phyloP scores from a whole-genome alignment of 129 eudicot species.

The Centella asiatica region DNA sequence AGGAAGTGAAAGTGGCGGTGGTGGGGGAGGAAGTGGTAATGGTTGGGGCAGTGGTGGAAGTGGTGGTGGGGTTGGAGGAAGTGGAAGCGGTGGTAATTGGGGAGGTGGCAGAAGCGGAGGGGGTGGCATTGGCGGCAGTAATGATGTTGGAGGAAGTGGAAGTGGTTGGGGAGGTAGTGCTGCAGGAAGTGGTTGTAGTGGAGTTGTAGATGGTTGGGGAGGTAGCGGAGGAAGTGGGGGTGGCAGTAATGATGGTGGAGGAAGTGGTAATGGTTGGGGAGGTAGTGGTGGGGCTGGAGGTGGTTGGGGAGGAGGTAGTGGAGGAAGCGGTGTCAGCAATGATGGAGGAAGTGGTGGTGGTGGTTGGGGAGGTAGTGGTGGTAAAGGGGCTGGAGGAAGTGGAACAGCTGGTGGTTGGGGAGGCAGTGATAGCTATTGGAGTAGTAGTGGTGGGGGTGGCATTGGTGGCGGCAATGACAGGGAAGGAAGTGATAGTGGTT shows the following conservation, averaged over 20 bases:
- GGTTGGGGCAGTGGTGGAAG: conserved; percentile 27
- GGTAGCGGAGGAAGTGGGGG: conserved; percentile 37
- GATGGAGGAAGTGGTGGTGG: conserved; percentile 12
- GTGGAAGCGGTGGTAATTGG: conserved; percentile 39
- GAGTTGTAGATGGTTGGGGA: neutral
- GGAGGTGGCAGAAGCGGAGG: conserved; percentile 3
- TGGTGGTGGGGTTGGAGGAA: neutral
- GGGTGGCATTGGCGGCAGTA: neutral
- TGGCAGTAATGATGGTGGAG: neutral
- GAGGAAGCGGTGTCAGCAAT: neutral
- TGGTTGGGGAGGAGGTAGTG: neutral
- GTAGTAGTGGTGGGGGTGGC: neutral
- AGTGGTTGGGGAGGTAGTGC: conserved; percentile 29
- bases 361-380: conserved; percentile 2
- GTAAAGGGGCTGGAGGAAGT: neutral
- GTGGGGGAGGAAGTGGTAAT: conserved; percentile 35
- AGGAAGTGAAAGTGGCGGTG: neutral
- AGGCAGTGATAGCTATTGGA: conserved; percentile 2
- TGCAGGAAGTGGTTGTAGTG: conserved; percentile 10
- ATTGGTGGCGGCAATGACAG: neutral
- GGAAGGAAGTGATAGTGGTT: neutral
- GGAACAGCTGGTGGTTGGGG: neutral
- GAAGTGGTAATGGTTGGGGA: neutral
- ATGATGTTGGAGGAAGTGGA: conserved; percentile 38
- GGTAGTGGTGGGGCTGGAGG: neutral